Conservation (phyloP, 345 rosid genomes). For the Corchorus capsularis region DNA sequence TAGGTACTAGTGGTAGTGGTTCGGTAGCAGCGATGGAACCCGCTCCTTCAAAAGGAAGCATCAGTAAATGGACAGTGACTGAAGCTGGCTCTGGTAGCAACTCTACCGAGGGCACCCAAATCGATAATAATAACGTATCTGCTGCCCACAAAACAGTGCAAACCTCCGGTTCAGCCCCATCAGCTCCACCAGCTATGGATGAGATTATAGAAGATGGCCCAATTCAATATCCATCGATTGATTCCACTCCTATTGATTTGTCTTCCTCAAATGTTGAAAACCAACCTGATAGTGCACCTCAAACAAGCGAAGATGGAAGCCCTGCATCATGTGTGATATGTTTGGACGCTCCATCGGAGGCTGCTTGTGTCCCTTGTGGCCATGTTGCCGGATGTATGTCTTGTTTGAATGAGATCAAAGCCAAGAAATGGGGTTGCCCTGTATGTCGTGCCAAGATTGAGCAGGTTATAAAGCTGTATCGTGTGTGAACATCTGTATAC, state of each 20-base stretch:
- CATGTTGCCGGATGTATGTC: slow-evolving; percentile 98
- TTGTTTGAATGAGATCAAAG: slow-evolving; percentile 79
- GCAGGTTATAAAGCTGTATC: slow-evolving; percentile 75
- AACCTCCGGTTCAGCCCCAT: slow-evolving; percentile 45
- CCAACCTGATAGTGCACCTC: slow-evolving; percentile 26
- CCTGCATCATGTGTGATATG: slow-evolving; percentile 70
- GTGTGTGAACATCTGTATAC: slow-evolving; percentile 47
- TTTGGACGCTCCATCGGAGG: slow-evolving; percentile 92
- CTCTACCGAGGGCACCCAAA: slow-evolving; percentile 22
- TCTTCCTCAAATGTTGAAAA: slow-evolving; percentile 36
- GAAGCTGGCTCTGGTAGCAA: slow-evolving; percentile 30
- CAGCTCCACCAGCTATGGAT: slow-evolving; percentile 59
- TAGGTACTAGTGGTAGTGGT: slow-evolving; percentile 19
- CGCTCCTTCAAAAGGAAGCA: slow-evolving; percentile 39
- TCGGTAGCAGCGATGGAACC: slow-evolving; percentile 24
- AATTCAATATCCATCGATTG: slow-evolving; percentile 79
- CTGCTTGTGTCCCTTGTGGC: slow-evolving; percentile 97
- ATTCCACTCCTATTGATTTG: slow-evolving; percentile 53
- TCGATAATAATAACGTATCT: slow-evolving; percentile 23
- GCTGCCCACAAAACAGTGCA: slow-evolving; percentile 21
- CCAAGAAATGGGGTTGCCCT: slow-evolving; percentile 93
- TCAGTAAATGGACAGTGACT: slow-evolving; percentile 23
- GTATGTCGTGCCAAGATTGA: slow-evolving; percentile 88
- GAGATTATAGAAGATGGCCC: slow-evolving; percentile 61
- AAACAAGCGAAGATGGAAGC: slow-evolving; percentile 50